Conservation (phyloP, 495 filamentous ascomycete genomes). For the Podospora conica region DNA sequence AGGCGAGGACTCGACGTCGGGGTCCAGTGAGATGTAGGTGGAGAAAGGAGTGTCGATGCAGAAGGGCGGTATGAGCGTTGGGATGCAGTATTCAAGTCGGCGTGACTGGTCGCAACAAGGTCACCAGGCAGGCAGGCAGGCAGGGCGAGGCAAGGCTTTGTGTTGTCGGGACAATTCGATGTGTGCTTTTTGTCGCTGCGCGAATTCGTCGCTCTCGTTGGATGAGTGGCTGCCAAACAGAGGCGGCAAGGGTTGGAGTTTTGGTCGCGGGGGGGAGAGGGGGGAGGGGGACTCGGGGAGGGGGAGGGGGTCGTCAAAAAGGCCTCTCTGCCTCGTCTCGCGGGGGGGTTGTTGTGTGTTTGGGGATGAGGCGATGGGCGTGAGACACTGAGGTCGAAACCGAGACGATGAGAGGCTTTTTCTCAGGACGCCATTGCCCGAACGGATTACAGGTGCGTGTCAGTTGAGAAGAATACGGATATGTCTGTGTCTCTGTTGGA, state of each 20-base stretch:
- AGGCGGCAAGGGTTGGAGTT: background rate
- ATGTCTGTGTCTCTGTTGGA: too few species aligned
- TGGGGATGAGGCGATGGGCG: background rate
- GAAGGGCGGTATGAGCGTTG: background rate
- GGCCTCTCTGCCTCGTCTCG: background rate
- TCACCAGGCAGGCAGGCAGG: background rate
- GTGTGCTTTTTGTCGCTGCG: background rate
- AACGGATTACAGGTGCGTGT: background rate
- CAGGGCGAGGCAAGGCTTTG: background rate
- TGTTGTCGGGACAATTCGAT: background rate
- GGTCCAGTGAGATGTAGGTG: background rate
- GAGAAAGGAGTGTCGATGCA: background rate
- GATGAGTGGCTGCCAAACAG: background rate
- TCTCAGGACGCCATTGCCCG: background rate
- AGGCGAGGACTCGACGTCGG: constrained; percentile 1
- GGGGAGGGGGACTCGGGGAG: too few species aligned
- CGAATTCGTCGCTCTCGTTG: background rate
- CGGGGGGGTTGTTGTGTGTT: background rate
- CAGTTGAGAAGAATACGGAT: background rate
- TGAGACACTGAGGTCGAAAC: background rate
- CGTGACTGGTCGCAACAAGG: background rate
- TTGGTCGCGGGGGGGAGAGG: background rate
- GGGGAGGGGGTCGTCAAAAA: background rate
- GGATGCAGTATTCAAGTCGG: background rate
- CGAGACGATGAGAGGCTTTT: background rate